Base-by-base conservation (phyloP, 1,284 basidiomycete species). In the Cryptococcus hybrid region DNA sequence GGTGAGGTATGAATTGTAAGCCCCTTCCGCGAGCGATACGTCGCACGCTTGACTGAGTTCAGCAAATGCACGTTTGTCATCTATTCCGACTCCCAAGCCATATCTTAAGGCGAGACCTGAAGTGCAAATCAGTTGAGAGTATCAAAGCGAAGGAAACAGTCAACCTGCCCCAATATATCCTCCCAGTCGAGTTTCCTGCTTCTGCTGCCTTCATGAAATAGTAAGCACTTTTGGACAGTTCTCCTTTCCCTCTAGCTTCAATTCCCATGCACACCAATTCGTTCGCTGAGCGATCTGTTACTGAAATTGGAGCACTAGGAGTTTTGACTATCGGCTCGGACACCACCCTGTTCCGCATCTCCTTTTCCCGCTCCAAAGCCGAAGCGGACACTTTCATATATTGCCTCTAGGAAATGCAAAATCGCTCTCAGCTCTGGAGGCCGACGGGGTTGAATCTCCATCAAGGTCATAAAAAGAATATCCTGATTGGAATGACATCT, bases 201-300 rank as follows among this genome's bases (percentile, higher is more conserved):
- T 78, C 72, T 18, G 74, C 73, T 46, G 77, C 74, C 60, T 69
- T 71, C 65, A 74, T 68, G 55, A 78, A 78, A 48, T 73, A 69
- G 62, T 69, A 77, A 44, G 75, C 74, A 9, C 68, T 67, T 46
- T 72, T 74, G 7, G 74, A 63, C 40, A 73, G 44, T 60, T 77
- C 73, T 7, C 73, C 73, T 37, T 65, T 66, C 4, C 65, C 63
- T 43, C 70, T 66, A 2, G 71, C 68, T 45, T 69, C 69, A n/a
- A 73, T 57, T 0, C 70, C 75, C 3, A 60, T 61, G 39, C 55
- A 51, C 0, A 77, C 62, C 18, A 72, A 56, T 30, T 70, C 67
- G 7, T 66, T 63, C 7, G 69, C 59, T 9, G 61, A 58, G 18
- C 50, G 46, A 2, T 52, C 56, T 36, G 34, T 46, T 15, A 51